Percentiles rank a stretch among this genome's conserved stretches.
Evolutionary conservation across 1,139 yeast species (phyloP).

Genomic region (Debaryomyces sp.): DNA sequence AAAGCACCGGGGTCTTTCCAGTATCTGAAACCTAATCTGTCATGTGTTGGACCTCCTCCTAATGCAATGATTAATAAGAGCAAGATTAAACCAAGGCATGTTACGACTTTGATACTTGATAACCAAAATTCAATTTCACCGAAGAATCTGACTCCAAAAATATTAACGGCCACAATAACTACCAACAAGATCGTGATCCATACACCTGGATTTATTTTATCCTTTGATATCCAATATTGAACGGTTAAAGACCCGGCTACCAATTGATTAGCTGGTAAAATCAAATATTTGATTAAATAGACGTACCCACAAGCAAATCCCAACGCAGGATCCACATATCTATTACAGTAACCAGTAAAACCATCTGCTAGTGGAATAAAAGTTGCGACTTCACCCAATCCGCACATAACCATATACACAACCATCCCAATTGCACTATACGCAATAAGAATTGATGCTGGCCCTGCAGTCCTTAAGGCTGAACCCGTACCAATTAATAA

Average conservation of each 20-base stretch:
- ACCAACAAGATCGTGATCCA: slow-evolving; percentile 60
- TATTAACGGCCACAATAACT: slow-evolving; percentile 50
- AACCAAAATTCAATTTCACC: slow-evolving; percentile 76
- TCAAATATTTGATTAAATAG: slow-evolving; percentile 59
- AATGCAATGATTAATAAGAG: slow-evolving; percentile 51
- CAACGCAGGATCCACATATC: slow-evolving; percentile 69
- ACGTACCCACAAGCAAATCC: slow-evolving; percentile 78
- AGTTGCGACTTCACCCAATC: slow-evolving; percentile 77
- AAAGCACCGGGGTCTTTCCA: slow-evolving; percentile 70
- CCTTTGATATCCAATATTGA: slow-evolving; percentile 59
- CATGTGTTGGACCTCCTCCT: slow-evolving; percentile 64
- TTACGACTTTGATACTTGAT: slow-evolving; percentile 58
- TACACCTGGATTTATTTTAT: slow-evolving; percentile 55
- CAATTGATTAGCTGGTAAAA: slow-evolving; percentile 66
- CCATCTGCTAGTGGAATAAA: slow-evolving; percentile 70
- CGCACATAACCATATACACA: slow-evolving; percentile 70
- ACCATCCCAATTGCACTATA: slow-evolving; percentile 63
- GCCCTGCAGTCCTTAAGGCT: slow-evolving; percentile 67
- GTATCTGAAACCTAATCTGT: slow-evolving; percentile 65
- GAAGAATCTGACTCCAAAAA: slow-evolving; percentile 62
- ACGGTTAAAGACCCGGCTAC: slow-evolving; percentile 63
- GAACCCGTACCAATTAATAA: slow-evolving; percentile 71
- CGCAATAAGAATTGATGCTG: slow-evolving; percentile 65
- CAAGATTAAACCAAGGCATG: slow-evolving; percentile 56
- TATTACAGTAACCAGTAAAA: slow-evolving; percentile 67